Evolutionary conservation across 257 asterid species (phyloP), one percentile per base, ranked within the genome.

Genomic region (Pogostemon cablin): DNA sequence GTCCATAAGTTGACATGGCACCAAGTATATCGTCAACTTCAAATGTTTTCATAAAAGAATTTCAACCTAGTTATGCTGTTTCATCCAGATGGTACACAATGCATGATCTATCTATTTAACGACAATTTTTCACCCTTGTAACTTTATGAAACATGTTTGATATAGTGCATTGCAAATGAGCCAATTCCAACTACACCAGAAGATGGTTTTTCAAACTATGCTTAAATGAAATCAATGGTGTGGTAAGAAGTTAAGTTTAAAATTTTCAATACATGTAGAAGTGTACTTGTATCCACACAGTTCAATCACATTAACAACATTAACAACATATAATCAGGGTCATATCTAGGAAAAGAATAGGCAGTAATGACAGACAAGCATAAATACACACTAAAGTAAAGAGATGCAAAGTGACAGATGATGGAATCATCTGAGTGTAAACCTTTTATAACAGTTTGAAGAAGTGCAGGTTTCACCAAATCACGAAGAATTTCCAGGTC

Each of bases 391-490:
- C 46, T 67, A 56, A 49, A 67, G 49, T 25, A 34, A 39, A 32
- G 58, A 56, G 15, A 37, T 61, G 47, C 10, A 39, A 71, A 61
- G 55, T 59, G 34, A 49, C 41, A 49, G 47, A 53, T 38, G 66
- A 65, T 53, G 53, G n/a, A 44, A 59, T 58, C 49, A 34, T 53
- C 65, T 62, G 39, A 35, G 72, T 65, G 69, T 63, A 48, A 73
- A 91, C 99, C 99, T 91, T 88, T 95, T 77, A 95, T 71, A 7
- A 86, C 87, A 32, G 95, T 87, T 75, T 77, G 83, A 49, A 91
- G 98, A 49, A 95, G 89, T 72, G 77, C 77, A 0, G 98, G 99
- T 11, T 81, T 72, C 81, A 91, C 86, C 76, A 80, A 52, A 50
- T 89, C 88, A 68, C 92, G 90, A 74, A 95, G 92, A 67, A 67